A percentile compares a stretch with the other conserved stretches of the same genome.
phyloP scores from a whole-genome alignment of 495 filamentous ascomycete genomes.

The Amniculicola lignicola region DNA sequence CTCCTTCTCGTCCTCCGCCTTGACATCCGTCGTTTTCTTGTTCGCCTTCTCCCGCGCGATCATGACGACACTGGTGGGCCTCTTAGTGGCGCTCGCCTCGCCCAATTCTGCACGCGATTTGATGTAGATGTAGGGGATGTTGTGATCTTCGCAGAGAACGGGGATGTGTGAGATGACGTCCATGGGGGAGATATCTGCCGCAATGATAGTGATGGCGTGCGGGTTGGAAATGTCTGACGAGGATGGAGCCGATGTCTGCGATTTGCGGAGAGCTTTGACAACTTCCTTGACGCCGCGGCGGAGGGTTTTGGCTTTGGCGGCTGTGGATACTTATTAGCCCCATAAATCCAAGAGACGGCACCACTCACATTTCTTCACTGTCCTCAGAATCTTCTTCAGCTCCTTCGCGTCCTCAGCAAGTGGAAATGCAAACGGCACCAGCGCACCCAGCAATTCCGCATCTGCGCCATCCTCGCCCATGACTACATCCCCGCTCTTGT shows the following conservation, averaged over 20 bases:
- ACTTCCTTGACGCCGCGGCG: constrained; percentile 98
- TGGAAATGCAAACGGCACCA: constrained; percentile 92
- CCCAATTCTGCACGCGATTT: constrained; percentile 84
- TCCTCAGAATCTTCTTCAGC: constrained; percentile 88
- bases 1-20: constrained; percentile 36
- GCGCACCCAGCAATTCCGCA: constrained; percentile 53
- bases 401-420: constrained; percentile 79
- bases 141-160: constrained; percentile 95
- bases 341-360: not conserved
- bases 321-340: constrained; percentile 46
- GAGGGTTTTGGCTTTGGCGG: constrained; percentile 86
- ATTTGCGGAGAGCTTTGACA: constrained; percentile 93
- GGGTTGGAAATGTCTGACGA: constrained; percentile 52
- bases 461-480: constrained; percentile 30
- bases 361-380: constrained; percentile 82
- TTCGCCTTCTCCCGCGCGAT: constrained; percentile 55
- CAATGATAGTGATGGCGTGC: constrained; percentile 79
- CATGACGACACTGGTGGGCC: constrained; percentile 93
- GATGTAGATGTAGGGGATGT: constrained; percentile 90
- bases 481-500: constrained; percentile 33
- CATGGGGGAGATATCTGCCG: constrained; percentile 94
- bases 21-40: constrained; percentile 49
- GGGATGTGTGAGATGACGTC: constrained; percentile 97
- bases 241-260: constrained; percentile 51
- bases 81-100: constrained; percentile 84